These are phyloP conservation scores for Astrephomene gubernaculifera DNA, from an alignment of 139 green algal species.

Conservation along the genomic window DNA sequence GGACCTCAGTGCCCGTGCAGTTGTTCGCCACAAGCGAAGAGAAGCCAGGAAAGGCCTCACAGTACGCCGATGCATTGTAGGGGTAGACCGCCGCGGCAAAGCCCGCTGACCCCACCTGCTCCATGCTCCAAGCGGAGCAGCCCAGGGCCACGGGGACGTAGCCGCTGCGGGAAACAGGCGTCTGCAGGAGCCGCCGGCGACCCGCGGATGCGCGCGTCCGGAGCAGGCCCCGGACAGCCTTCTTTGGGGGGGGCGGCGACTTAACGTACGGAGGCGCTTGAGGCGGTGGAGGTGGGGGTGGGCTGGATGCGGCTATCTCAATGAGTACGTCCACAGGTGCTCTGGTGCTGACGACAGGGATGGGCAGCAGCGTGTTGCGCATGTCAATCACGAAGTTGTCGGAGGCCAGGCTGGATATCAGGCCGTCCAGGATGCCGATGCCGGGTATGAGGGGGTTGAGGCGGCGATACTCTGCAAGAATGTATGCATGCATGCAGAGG, in stretches of 20 bases:
- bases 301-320: too few relatives aligned
- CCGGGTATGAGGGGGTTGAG: too few relatives aligned
- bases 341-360: neutral
- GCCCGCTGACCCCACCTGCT: neutral
- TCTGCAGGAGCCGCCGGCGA: neutral
- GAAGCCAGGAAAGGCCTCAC: neutral
- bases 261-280: too few relatives aligned
- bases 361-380: constrained; percentile 1
- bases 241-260: too few relatives aligned
- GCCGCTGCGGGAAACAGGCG: neutral
- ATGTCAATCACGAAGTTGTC: neutral
- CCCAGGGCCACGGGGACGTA: neutral
- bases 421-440: too few relatives aligned
- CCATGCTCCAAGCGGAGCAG: neutral
- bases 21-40: neutral
- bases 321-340: too few relatives aligned
- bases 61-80: neutral
- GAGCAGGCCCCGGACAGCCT: too few relatives aligned
- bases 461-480: too few relatives aligned
- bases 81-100: neutral
- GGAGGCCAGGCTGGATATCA: too few relatives aligned
- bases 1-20: neutral
- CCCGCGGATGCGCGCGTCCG: too few relatives aligned
- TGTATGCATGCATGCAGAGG: too few relatives aligned
- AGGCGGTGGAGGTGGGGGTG: too few relatives aligned